Evolutionary conservation across 2,329 filamentous ascomycete species (phyloP), one percentile per base, ranked within the genome.

Genomic region (Ascochyta koolunga): DNA sequence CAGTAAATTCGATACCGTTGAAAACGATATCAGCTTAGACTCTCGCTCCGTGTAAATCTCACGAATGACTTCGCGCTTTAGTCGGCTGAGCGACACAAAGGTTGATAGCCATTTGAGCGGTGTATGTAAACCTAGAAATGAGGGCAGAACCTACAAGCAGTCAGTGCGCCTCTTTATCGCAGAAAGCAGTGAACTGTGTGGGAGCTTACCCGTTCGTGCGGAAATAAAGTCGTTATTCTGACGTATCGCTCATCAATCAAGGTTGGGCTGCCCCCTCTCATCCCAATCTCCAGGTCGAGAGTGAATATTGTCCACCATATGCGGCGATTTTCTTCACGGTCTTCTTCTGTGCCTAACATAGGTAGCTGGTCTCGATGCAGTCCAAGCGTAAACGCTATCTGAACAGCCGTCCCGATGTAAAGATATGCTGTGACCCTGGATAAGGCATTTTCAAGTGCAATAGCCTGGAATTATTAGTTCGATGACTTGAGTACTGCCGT

Each of bases 301-400:
- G 59, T 65, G 38, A 70, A 74, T 9, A 75, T 44, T 8, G 72
- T 73, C 71, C 71, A 75, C 72, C 72, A 75, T 38, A 75, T 70
- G 13, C 72, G 64, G 7, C 72, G 66, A 42, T 72, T 68, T 31
- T 70, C 70, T 32, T 74, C 70, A 24, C 67, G 64, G 25, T 74
- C 71, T 48, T 70, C 55, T 7, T 61, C 50, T 6, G 58, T 59
- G 4, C 62, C 66, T 5, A 64, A 65, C 10, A 66, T 62, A 0
- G 69, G 65, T n/a, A 70, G 29, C 36, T 72, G 68, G 29, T 75
- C 70, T 7, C 71, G 69, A 56, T 75, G 71, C 16, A 75, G 45
- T 22, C 72, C 72, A 6, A 75, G 62, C 11, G 72, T 70, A 44
- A 68, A 75, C 0, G 72, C 71, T 50, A 73, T 73, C 33, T 74